phyloP scores from a whole-genome alignment of 2,329 filamentous ascomycete genomes.

The Phyllosticta capitalensis region DNA sequence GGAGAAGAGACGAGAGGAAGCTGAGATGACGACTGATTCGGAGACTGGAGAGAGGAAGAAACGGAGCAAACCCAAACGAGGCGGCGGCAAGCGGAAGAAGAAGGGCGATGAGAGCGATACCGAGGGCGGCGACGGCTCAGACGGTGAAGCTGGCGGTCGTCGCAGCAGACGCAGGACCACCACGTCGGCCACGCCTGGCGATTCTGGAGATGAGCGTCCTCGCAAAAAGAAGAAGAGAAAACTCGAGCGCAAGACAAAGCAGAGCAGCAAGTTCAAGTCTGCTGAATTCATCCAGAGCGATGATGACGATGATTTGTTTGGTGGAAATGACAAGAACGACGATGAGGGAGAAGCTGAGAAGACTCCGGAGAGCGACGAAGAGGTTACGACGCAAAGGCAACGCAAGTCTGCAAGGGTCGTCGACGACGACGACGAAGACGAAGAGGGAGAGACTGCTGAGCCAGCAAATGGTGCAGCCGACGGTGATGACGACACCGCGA shows the following conservation, averaged over 20 bases:
- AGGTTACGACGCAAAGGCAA: neutral
- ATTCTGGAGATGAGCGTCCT: slow-evolving; percentile 49
- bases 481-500: slow-evolving; percentile 7
- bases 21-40: slow-evolving; percentile 47
- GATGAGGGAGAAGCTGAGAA: slow-evolving; percentile 12
- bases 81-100: slow-evolving; percentile 42
- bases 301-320: slow-evolving; percentile 31
- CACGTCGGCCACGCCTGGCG: slow-evolving; percentile 29
- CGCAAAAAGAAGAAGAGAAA: slow-evolving; percentile 52
- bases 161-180: slow-evolving; percentile 27
- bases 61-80: slow-evolving; percentile 44
- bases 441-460: slow-evolving; percentile 2
- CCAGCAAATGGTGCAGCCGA: slow-evolving; percentile 3
- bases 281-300: slow-evolving; percentile 75
- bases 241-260: slow-evolving; percentile 43
- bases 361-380: neutral
- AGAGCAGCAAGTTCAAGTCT: slow-evolving; percentile 67
- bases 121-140: slow-evolving; percentile 33
- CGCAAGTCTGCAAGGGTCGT: slow-evolving; percentile 11
- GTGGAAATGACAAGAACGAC: slow-evolving; percentile 3
- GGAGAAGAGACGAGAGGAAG: slow-evolving; percentile 57
- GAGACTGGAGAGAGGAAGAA: slow-evolving; percentile 81
- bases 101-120: slow-evolving; percentile 45
- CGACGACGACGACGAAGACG: slow-evolving; percentile 13
- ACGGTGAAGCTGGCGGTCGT: slow-evolving; percentile 29